phyloP scores from a whole-genome alignment of 768 basidiomycete species.

The Hypholoma sublateritium region DNA sequence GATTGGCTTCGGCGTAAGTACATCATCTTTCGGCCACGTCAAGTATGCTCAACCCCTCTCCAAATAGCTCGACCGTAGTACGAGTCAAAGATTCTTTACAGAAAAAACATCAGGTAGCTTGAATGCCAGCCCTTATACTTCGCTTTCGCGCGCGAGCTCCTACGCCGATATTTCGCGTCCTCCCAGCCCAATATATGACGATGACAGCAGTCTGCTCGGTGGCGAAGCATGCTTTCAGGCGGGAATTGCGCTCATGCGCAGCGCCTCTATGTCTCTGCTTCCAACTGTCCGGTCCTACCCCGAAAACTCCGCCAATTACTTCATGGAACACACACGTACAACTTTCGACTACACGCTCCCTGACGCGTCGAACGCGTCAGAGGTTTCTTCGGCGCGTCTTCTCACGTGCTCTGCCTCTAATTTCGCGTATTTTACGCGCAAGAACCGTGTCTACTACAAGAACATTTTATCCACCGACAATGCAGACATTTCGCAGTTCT shows the following conservation, averaged over 20 bases:
- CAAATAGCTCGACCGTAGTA: too few relatives aligned
- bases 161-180: neutral
- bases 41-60: too few relatives aligned
- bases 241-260: conserved; percentile 22
- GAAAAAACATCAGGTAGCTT: too few relatives aligned
- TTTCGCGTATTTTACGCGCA: conserved; percentile 49
- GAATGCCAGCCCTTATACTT: too few relatives aligned
- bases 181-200: neutral
- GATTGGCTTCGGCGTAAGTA: too few relatives aligned
- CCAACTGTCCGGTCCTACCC: conserved; percentile 12
- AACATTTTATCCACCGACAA: conserved; percentile 33
- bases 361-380: conserved; percentile 13
- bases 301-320: conserved; percentile 25
- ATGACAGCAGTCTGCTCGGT: neutral
- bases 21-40: too few relatives aligned
- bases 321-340: conserved; percentile 20
- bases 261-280: conserved; percentile 22
- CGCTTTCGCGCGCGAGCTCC: too few relatives aligned
- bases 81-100: too few relatives aligned
- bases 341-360: conserved; percentile 26
- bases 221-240: neutral
- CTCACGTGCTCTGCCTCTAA: conserved; percentile 45
- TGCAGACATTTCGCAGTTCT: conserved; percentile 50
- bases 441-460: conserved; percentile 55
- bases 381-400: conserved; percentile 18